These are phyloP conservation scores for Boechera stricta DNA, from an alignment of 345 rosid genomes.

Conservation along the genomic window DNA sequence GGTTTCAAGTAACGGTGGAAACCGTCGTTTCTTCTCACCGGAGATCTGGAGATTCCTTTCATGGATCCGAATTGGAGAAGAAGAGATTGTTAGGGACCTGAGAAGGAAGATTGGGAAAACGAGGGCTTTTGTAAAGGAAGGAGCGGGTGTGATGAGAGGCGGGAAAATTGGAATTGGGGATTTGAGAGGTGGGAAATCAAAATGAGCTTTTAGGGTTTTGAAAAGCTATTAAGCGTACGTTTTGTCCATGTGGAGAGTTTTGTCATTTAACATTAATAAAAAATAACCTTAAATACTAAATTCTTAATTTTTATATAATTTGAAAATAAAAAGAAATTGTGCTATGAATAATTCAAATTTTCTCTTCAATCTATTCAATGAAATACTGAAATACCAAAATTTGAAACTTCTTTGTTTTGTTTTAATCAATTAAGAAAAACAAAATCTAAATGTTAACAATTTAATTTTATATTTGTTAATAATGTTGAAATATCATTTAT, in stretches of 20 bases:
- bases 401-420: no score
- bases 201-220: conserved; percentile 31
- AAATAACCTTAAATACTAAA: no score
- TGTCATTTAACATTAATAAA: no score
- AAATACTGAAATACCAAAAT: no score
- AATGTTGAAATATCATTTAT: no score
- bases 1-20: conserved; percentile 62
- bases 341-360: no score
- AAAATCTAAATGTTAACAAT: no score
- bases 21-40: conserved; percentile 42
- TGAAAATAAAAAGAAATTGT: no score
- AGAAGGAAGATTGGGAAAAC: background rate
- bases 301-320: no score
- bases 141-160: conserved; percentile 44
- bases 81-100: background rate
- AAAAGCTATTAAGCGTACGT: background rate
- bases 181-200: conserved; percentile 44
- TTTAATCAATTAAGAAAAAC: no score
- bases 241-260: background rate
- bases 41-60: conserved; percentile 47
- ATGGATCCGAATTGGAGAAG: conserved; percentile 24
- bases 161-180: conserved; percentile 41
- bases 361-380: no score
- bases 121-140: conserved; percentile 31
- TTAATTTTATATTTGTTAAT: no score